Base-by-base conservation (phyloP, 2,329 filamentous ascomycete genomes). In the Aspergillus tanneri region DNA sequence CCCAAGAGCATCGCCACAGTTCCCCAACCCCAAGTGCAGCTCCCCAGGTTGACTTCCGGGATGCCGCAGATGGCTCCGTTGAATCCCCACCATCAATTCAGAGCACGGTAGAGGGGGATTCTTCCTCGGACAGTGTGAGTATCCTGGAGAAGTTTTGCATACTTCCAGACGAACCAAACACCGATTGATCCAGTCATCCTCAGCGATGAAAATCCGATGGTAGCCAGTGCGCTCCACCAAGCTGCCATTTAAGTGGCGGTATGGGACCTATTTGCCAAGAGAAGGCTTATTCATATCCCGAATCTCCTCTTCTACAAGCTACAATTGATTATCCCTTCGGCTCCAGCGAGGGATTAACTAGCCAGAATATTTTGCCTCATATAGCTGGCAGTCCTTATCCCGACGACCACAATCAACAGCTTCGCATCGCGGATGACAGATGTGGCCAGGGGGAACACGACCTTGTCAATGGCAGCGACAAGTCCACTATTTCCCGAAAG, bases 101-200 rank as follows among this genome's bases (percentile, higher is more conserved):
- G 30, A 16, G 30, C n/a, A 35, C 30, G n/a, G 30, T 16, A n/a
- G 30, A 16, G 18, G n/a, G 30, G 12, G 12, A 16, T 16, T 35
- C 30, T 35, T 16, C 30, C n/a, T 35, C n/a, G 30, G 30, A 35
- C n/a, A 35, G 18, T 35, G 12, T 16, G 12, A 16, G 12, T n/a
- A 21, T 6, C 18, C 16, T 7, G 16, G 18, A 8, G 25, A 28
- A 8, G 12, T 8, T 28, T 28, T 28, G 25, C 25, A 28, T 8
- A n/a, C 16, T 10, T 19, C 35, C 18, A 14, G 9, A 37, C 18
- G 35, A 37, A 14, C 35, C 11, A 19, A 11, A 21, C 22, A 4
- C 35, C 35, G 35, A 37, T 37, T 19, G 35, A 37, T 21, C 35
- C 35, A 37, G 35, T 14, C n/a, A 37, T 37, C 35, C 11, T 37